These are phyloP conservation scores for Alternaria sp. DNA, from an alignment of 2,329 filamentous ascomycete species.

Conservation along the genomic window DNA sequence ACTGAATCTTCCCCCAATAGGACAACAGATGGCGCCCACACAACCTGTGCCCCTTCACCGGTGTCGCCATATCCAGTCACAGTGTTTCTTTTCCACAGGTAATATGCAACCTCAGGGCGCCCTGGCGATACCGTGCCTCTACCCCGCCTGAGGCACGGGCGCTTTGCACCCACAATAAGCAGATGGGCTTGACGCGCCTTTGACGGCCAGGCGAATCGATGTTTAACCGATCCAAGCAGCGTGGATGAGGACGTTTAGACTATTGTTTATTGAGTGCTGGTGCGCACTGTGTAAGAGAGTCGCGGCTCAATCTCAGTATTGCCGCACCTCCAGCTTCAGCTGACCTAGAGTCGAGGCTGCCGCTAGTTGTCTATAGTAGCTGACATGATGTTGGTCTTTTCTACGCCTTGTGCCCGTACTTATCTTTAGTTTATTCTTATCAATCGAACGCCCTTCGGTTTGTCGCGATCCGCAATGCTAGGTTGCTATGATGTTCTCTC, in stretches of 20 bases:
- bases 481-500: constrained; percentile 30
- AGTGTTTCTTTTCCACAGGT: constrained; percentile 20
- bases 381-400: constrained; percentile 23
- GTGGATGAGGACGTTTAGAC: constrained; percentile 19
- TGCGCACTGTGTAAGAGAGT: constrained; percentile 11
- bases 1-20: constrained; percentile 35
- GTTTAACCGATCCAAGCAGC: constrained; percentile 20
- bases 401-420: constrained; percentile 20
- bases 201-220: constrained; percentile 12
- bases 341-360: constrained; percentile 27
- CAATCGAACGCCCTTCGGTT: constrained; percentile 9
- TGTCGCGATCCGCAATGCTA: constrained; percentile 22
- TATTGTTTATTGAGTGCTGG: constrained; percentile 21
- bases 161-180: constrained; percentile 26
- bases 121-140: constrained; percentile 21
- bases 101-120: constrained; percentile 19
- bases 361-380: constrained; percentile 21
- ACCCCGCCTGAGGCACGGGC: constrained; percentile 38
- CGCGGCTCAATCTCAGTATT: constrained; percentile 17
- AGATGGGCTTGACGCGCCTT: constrained; percentile 13
- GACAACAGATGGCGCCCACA: constrained; percentile 14
- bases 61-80: constrained; percentile 26
- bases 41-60: constrained; percentile 27
- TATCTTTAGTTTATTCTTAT: constrained; percentile 24
- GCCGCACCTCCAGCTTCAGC: constrained; percentile 26